A percentile compares a stretch with the other conserved stretches of the same genome.
Evolutionary conservation across 2,329 filamentous ascomycete species (phyloP).

Genomic region (Penicillium sp.): DNA sequence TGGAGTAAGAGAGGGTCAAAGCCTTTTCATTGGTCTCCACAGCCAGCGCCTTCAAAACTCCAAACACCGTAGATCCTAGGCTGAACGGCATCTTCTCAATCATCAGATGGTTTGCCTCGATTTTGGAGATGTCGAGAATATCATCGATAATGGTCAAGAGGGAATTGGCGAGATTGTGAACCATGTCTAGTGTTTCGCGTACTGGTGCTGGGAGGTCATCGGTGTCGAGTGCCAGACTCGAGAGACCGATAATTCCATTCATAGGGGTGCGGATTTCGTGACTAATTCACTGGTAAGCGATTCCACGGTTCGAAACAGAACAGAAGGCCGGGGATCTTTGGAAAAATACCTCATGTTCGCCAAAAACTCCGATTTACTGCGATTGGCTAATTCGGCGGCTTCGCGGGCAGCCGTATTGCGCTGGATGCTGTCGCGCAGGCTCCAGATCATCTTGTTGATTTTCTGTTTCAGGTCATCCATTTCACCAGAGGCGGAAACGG

Average conservation of each 20-base stretch:
- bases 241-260: conserved; percentile 96
- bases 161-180: conserved; percentile 89
- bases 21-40: conserved; percentile 95
- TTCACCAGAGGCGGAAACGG: conserved; percentile 88
- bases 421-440: conserved; percentile 86
- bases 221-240: conserved; percentile 84
- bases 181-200: conserved; percentile 92
- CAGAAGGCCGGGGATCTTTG: background rate
- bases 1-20: conserved; percentile 80
- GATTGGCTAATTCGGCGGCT: conserved; percentile 87
- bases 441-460: conserved; percentile 97
- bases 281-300: conserved; percentile 28
- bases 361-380: conserved; percentile 93
- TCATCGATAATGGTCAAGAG: conserved; percentile 88
- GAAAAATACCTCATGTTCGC: conserved; percentile 71
- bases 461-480: conserved; percentile 97
- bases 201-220: conserved; percentile 87
- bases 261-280: conserved; percentile 94
- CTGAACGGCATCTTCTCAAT: conserved; percentile 95
- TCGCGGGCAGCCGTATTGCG: conserved; percentile 89
- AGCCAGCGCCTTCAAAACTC: conserved; percentile 86
- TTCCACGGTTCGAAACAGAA: too few relatives aligned
- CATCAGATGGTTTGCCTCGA: conserved; percentile 91
- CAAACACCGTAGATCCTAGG: conserved; percentile 84
- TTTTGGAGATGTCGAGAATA: conserved; percentile 60